These are phyloP conservation scores for Annulohypoxylon maeteangense DNA, from an alignment of 495 filamentous ascomycete species.

Conservation along the genomic window DNA sequence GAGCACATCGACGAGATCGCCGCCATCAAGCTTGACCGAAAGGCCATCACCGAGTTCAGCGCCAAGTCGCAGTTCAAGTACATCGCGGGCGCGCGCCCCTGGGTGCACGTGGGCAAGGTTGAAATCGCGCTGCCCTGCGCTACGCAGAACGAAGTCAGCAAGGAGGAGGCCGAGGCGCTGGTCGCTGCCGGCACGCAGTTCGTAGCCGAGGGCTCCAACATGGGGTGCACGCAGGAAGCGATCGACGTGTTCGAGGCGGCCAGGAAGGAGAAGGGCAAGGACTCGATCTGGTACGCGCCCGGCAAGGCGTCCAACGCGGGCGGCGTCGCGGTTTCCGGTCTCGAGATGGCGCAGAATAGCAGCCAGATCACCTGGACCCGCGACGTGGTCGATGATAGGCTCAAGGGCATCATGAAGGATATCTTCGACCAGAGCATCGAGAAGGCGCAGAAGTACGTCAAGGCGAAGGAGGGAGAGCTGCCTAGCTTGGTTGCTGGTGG, in stretches of 20 bases:
- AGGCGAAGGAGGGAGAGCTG: slow-evolving; percentile 79
- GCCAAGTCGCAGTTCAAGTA: slow-evolving; percentile 77
- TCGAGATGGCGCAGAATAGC: slow-evolving; percentile 99
- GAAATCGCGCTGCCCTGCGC: slow-evolving; percentile 93
- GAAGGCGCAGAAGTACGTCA: slow-evolving; percentile 89
- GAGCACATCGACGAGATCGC: slow-evolving; percentile 83
- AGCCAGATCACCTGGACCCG: slow-evolving; percentile 82
- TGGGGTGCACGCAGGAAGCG: slow-evolving; percentile 96
- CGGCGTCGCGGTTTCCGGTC: slow-evolving; percentile 95
- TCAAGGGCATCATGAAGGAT: slow-evolving; percentile 93
- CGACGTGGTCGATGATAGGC: slow-evolving; percentile 91
- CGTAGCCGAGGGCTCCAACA: slow-evolving; percentile 97
- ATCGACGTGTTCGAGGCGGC: slow-evolving; percentile 92
- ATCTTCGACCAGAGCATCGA: slow-evolving; percentile 92
- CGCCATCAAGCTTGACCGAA: slow-evolving; percentile 84
- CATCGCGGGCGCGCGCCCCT: slow-evolving; percentile 87
- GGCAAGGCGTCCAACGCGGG: slow-evolving; percentile 98
- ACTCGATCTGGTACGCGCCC: slow-evolving; percentile 93
- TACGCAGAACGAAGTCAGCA: slow-evolving; percentile 96
- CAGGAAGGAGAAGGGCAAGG: slow-evolving; percentile 72
- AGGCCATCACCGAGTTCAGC: slow-evolving; percentile 74
- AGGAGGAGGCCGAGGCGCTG: slow-evolving; percentile 86
- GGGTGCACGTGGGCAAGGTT: slow-evolving; percentile 86
- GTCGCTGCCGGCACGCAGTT: slow-evolving; percentile 81
- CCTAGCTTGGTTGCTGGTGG: slow-evolving; percentile 90